Evolutionary conservation across 176 grass and related monocot species (phyloP).

Genomic region (Oryza glaberrima): DNA sequence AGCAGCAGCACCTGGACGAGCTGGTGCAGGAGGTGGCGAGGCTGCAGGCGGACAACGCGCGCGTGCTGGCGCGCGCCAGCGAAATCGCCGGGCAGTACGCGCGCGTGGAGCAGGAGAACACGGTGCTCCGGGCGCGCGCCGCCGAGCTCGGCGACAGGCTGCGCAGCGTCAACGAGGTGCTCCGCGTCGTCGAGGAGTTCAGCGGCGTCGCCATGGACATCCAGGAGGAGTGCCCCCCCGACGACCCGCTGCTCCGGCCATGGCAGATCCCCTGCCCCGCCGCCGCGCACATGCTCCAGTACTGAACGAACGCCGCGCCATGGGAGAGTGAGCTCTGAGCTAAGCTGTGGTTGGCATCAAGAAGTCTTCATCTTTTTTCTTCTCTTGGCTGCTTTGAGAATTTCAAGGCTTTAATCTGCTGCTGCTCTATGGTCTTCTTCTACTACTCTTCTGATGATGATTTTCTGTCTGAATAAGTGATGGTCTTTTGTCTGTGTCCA

Average conservation of each 20-base stretch:
- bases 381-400: constrained; percentile 33
- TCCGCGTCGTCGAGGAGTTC: constrained; percentile 71
- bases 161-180: constrained; percentile 78
- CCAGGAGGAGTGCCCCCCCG: constrained; percentile 55
- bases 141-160: constrained; percentile 69
- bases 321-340: neutral
- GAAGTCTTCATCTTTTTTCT: constrained; percentile 3
- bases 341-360: neutral
- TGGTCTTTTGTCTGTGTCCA: neutral
- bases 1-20: constrained; percentile 93
- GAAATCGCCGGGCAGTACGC: constrained; percentile 53
- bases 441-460: neutral
- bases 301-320: constrained; percentile 26
- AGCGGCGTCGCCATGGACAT: constrained; percentile 92
- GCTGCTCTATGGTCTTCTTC: constrained; percentile 6
- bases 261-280: constrained; percentile 72
- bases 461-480: constrained; percentile 14
- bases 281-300: constrained; percentile 61
- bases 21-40: constrained; percentile 68
- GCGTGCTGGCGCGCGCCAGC: constrained; percentile 45
- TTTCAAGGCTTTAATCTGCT: constrained; percentile 38
- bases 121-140: constrained; percentile 59
- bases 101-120: constrained; percentile 71
- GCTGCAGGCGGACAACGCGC: constrained; percentile 74
- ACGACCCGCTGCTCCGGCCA: constrained; percentile 69